Conservation (phyloP, 2,329 filamentous ascomycete genomes). For the Bimuria novae-zelandiae region DNA sequence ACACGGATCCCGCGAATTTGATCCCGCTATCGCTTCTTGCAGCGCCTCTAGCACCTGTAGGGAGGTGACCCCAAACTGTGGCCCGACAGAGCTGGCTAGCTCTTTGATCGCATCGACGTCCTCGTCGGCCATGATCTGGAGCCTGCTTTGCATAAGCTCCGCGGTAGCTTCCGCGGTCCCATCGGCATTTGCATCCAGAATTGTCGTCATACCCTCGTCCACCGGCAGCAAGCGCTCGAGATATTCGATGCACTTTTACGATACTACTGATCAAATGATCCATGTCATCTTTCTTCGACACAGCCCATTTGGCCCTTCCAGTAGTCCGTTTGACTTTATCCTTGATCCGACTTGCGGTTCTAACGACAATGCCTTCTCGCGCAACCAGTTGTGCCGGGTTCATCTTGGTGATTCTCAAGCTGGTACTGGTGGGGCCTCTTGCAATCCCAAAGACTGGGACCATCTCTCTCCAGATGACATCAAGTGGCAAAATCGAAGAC, state of each 20-base stretch:
- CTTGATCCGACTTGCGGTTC: not conserved
- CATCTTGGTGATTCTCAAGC: not conserved
- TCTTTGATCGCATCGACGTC: not conserved
- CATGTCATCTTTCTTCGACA: not conserved
- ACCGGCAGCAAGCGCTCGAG: not conserved
- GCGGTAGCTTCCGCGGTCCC: too few relatives aligned
- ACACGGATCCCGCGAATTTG: not conserved
- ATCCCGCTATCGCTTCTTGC: not conserved
- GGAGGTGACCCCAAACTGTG: not conserved
- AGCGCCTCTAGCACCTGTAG: not conserved
- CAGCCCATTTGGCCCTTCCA: not conserved
- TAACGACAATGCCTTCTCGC: not conserved
- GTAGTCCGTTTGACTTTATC: not conserved
- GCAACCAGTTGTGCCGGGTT: not conserved
- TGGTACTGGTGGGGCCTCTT: too few relatives aligned
- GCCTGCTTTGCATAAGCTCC: too few relatives aligned
- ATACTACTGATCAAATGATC: not conserved
- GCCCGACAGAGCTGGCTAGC: not conserved
- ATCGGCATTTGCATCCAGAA: too few relatives aligned
- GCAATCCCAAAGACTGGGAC: too few relatives aligned
- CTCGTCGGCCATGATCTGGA: not conserved
- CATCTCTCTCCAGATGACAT: not conserved
- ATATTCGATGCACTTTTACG: not conserved
- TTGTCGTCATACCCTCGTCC: not conserved
- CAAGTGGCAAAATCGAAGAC: not conserved